Percentiles rank a stretch among this genome's conserved stretches.
phyloP scores from a whole-genome alignment of 2,329 filamentous ascomycete genomes.

The Aspergillus costaricaensis region DNA sequence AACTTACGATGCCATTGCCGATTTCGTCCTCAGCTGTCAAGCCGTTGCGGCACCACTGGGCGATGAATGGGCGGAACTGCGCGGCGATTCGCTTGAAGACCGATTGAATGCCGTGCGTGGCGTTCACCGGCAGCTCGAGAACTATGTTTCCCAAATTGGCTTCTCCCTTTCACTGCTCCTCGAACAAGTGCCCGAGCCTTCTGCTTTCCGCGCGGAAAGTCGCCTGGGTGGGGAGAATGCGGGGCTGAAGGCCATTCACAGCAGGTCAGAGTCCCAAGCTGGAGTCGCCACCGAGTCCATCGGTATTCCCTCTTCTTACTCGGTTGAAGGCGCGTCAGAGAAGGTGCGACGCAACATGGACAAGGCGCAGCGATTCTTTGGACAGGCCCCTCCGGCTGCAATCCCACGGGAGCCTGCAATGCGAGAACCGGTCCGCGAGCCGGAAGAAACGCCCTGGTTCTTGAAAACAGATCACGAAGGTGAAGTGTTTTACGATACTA shows the following conservation, averaged over 20 bases:
- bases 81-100: constrained; percentile 85
- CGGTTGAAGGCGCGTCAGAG: constrained; percentile 38
- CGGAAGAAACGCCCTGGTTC: constrained; percentile 81
- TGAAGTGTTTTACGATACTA: constrained; percentile 87
- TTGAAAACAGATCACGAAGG: constrained; percentile 82
- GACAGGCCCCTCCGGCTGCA: constrained; percentile 46
- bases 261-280: constrained; percentile 43
- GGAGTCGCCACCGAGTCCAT: constrained; percentile 43
- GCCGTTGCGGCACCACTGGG: constrained; percentile 86
- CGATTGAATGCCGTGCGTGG: constrained; percentile 77
- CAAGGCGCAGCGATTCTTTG: constrained; percentile 52
- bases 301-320: constrained; percentile 45
- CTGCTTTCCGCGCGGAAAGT: constrained; percentile 48
- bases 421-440: constrained; percentile 50
- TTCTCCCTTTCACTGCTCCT: constrained; percentile 85
- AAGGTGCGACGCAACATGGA: constrained; percentile 49
- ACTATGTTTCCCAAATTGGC: constrained; percentile 81
- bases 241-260: constrained; percentile 26
- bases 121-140: constrained; percentile 78
- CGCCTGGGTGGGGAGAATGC: constrained; percentile 34
- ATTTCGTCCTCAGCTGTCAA: constrained; percentile 84
- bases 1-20: constrained; percentile 88
- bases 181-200: constrained; percentile 68
- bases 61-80: constrained; percentile 94
- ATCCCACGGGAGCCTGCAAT: constrained; percentile 39